Evolutionary conservation across 495 filamentous ascomycete genomes (phyloP), one percentile per base, ranked within the genome.

Genomic region (Hypoxylon subgilvum): DNA sequence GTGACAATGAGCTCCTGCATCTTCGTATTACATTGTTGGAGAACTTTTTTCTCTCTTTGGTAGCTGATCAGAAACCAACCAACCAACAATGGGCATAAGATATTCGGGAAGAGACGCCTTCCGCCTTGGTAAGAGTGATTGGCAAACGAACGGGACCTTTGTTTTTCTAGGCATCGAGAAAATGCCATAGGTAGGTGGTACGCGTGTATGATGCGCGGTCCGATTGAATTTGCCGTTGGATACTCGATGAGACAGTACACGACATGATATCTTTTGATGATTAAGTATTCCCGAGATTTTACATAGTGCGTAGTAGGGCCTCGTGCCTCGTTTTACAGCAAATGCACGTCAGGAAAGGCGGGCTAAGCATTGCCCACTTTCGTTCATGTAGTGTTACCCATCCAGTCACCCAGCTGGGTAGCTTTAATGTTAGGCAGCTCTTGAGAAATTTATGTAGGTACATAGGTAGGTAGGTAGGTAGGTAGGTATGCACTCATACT

Each of bases 341-440:
- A 39, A 52, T 63, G 59, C 59, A 57, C 35, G 59, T 63, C 47
- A 57, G 52, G 35, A 36, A 53, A 43, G 35, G 32, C 48, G 28
- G 59, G 42, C 59, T 52, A 41, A 53, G 59, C 35, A 47, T 32
- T 52, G 28, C 10, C 31, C 27, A 17, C 12, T 48, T 17, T 41
- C 35, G 13, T 43, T 48, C 43, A 53, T 57, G 48, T 36, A 22
- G 53, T 54, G 60, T 53, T 27, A 57, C 52, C 14, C 23, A 27
- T 3, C 23, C 23, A 8, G 23, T 3, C 8, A 27, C 4, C 4
- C 32, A 25, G 14, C 10, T 17, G 32, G 22, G 14, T 12, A 56
- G 14, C 17, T 38, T 32, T 49, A 21, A 41, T 34, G 44, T 23
- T 49, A 61, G 50, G 35, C 23, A 50, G 23, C 18, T 30, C 12